These are phyloP conservation scores for Dalbergia cultrata DNA, from an alignment of 306 rosid species.

Conservation along the genomic window DNA sequence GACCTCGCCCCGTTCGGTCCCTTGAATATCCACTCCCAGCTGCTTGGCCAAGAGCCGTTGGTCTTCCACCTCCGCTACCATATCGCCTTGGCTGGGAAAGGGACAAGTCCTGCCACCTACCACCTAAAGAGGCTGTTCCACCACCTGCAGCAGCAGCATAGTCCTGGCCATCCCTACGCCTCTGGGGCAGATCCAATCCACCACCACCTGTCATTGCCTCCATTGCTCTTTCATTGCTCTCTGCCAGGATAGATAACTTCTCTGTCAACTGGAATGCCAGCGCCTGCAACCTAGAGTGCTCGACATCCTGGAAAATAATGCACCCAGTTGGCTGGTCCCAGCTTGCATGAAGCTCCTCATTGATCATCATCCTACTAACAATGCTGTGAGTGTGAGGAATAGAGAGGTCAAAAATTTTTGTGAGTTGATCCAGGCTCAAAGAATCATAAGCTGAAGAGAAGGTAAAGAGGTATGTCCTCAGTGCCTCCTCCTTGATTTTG, in stretches of 20 bases:
- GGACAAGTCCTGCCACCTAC: constrained; percentile 86
- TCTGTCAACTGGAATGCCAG: constrained; percentile 89
- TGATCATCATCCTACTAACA: constrained; percentile 93
- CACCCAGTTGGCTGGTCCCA: constrained; percentile 73
- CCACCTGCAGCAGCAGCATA: constrained; percentile 62
- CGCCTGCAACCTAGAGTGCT: constrained; percentile 74
- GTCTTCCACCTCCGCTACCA: constrained; percentile 65
- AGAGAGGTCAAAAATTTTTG: constrained; percentile 79
- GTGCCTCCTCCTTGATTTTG: constrained; percentile 92
- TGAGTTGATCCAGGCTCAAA: constrained; percentile 76
- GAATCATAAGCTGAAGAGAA: constrained; percentile 84
- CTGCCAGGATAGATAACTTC: constrained; percentile 81
- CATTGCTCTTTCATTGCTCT: constrained; percentile 90
- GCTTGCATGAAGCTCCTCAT: constrained; percentile 90
- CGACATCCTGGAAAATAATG: constrained; percentile 67
- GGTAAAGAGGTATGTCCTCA: constrained; percentile 91
- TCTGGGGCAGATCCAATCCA: constrained; percentile 78
- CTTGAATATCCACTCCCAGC: constrained; percentile 63
- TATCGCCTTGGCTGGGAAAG: constrained; percentile 73
- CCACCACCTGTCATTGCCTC: constrained; percentile 90
- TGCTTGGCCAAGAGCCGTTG: constrained; percentile 54
- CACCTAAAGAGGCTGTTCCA: constrained; percentile 54
- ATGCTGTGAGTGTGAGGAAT: constrained; percentile 69
- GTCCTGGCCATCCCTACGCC: constrained; percentile 92
- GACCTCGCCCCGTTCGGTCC: constrained; percentile 55